phyloP scores from a whole-genome alignment of 2,329 filamentous ascomycete genomes.

The Elsinoe fawcettii region DNA sequence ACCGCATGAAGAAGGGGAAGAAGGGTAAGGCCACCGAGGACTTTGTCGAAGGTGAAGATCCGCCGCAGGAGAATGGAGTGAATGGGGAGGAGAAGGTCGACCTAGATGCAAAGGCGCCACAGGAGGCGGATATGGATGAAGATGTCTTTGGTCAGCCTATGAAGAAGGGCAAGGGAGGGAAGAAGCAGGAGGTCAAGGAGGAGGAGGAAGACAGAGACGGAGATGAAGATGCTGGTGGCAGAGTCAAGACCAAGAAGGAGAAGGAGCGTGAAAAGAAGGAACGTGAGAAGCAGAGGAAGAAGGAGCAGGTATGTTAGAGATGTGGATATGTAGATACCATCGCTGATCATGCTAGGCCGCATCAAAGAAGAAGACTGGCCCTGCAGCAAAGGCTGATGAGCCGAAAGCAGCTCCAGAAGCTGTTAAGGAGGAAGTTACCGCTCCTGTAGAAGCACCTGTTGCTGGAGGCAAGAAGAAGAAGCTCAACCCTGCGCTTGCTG shows the following conservation, averaged over 20 bases:
- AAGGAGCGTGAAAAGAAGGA: constrained; percentile 99
- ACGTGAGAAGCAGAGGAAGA: constrained; percentile 96
- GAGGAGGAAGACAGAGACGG: constrained; percentile 37
- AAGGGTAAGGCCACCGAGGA: constrained; percentile 71
- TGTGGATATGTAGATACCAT: background rate
- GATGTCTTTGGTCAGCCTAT: constrained; percentile 74
- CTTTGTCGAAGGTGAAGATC: constrained; percentile 60
- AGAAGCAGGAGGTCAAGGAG: constrained; percentile 33
- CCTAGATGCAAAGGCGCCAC: constrained; percentile 61
- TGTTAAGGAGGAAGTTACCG: constrained; percentile 44
- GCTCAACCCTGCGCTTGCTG: constrained; percentile 62
- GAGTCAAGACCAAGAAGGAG: constrained; percentile 90
- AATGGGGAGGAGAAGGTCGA: constrained; percentile 34
- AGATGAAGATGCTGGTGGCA: constrained; percentile 50
- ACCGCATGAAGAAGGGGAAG: constrained; percentile 72
- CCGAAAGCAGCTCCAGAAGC: constrained; percentile 31
- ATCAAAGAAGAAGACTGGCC: constrained; percentile 68
- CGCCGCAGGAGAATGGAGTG: constrained; percentile 32
- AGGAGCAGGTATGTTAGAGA: constrained; percentile 66
- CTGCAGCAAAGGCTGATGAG: constrained; percentile 32
- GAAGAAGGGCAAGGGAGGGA: constrained; percentile 60
- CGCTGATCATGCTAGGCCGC: constrained; percentile 48
- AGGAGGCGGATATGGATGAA: constrained; percentile 63
- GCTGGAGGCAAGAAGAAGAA: constrained; percentile 78
- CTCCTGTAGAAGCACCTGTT: constrained; percentile 31